Conservation (phyloP, 257 asterid species). For the Solanum gandarillasii region DNA sequence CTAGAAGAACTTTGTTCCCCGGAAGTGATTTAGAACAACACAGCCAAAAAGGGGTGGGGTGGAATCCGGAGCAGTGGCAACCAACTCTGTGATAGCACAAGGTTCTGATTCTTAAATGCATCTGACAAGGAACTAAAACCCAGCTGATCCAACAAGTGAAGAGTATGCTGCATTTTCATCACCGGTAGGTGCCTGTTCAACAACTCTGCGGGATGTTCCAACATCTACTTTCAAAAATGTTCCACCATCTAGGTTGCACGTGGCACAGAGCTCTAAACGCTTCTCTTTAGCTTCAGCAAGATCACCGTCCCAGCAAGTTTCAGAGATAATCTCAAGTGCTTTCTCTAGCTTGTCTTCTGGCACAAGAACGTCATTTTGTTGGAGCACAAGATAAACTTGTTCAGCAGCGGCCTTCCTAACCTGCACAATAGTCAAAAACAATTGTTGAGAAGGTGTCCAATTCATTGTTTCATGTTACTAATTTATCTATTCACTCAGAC, state of each 20-base stretch:
- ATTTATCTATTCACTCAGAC: neutral
- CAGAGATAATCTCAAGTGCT: conserved; percentile 63
- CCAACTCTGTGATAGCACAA: neutral
- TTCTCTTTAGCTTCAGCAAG: conserved; percentile 60
- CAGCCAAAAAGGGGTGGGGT: neutral
- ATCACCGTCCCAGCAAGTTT: conserved; percentile 95
- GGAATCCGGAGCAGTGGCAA: neutral
- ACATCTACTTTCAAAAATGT: conserved; percentile 11
- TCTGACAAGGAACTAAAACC: conserved; percentile 35
- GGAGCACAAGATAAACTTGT: conserved; percentile 71
- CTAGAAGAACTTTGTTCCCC: neutral
- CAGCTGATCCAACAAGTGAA: conserved; percentile 86
- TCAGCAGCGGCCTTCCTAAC: conserved; percentile 76
- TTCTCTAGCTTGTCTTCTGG: conserved; percentile 48
- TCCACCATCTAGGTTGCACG: conserved; percentile 39
- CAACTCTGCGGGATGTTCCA: conserved; percentile 12
- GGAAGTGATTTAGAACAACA: neutral
- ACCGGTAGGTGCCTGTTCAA: conserved; percentile 12
- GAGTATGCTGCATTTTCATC: conserved; percentile 88
- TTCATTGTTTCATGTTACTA: neutral
- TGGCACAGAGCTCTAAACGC: conserved; percentile 37
- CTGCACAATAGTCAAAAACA: conserved; percentile 22
- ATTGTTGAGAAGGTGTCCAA: neutral
- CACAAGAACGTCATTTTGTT: conserved; percentile 48
- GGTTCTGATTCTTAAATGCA: neutral